Conservation (phyloP, 2,329 filamentous ascomycete species). For the Aspergillus aculeatus region DNA sequence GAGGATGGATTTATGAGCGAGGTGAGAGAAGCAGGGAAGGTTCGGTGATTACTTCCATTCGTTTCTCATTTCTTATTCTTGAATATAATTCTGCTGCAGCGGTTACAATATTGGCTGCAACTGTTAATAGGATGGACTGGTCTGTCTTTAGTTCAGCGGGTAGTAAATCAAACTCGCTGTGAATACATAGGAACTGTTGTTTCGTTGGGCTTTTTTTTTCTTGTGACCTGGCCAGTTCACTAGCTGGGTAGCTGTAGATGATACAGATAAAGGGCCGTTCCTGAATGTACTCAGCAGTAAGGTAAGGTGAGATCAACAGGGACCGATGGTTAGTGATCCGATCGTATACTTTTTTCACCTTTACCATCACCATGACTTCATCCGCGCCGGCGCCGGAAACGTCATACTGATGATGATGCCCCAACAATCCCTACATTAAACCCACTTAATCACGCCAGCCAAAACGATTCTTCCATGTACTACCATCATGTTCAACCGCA, state of each 20-base stretch:
- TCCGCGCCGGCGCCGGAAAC: slow-evolving; percentile 2
- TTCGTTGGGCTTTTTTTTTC: not conserved
- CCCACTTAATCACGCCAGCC: not conserved
- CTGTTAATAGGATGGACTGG: not conserved
- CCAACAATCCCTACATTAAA: not conserved
- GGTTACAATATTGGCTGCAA: not conserved
- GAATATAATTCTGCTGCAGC: not conserved
- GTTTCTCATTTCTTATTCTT: not conserved
- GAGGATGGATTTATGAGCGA: slow-evolving; percentile 45
- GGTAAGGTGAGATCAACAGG: not conserved
- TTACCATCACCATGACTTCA: slow-evolving; percentile 3
- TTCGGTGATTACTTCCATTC: slow-evolving; percentile 19
- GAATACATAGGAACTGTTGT: not conserved
- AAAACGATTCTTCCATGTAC: not conserved
- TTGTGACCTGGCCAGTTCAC: not conserved
- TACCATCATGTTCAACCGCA: not conserved
- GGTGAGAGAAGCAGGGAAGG: slow-evolving; percentile 44
- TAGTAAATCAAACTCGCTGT: not conserved
- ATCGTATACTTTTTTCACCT: not conserved
- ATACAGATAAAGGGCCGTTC: not conserved
- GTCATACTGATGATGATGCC: slow-evolving; percentile 15
- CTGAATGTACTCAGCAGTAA: not conserved
- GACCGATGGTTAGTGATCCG: not conserved
- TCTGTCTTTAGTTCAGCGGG: not conserved
- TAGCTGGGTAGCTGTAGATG: not conserved